Base-by-base conservation (phyloP, 2,329 filamentous ascomycete genomes). In the Ophiognomonia clavigignenti-juglandacearum region DNA sequence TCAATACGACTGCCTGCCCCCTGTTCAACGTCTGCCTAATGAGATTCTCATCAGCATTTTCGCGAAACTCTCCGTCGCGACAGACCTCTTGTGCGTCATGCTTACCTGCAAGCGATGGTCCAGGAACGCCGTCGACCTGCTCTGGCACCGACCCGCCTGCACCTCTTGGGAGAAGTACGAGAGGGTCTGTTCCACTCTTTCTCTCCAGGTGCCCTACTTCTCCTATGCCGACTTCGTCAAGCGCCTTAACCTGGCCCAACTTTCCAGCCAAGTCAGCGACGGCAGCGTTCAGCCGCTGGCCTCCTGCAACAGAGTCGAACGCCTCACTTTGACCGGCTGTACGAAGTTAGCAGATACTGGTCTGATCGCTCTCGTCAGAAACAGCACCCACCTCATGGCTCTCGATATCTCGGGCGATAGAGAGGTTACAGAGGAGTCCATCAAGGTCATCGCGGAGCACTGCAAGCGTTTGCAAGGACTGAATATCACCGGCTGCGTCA, bases 41-140 rank as follows among this genome's bases (percentile, higher is more conserved):
- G 93, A 98, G 73, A 86, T 98, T 52, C 82, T 97, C 62, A 96
- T 98, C 60, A 80, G 83, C 66, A 85, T 97, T 60, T 96, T 98
- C 67, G 77, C 87, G 29, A 93, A 90, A 65, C 79, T 98, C 48
- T 83, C 75, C 59, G 81, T 78, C 11, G 78, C 90, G 2, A 71
- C 74, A 37, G 92, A 98, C 61, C 77, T 96, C 57, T 78, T 89
- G 56, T 85, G 83, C 66, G 95, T 88, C 67, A 91, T 97, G 87
- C 74, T 93, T 54, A 91, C 96, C n/a, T 96, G 85, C 61, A 91
- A 90, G 66, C 82, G 85, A 53, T 98, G 93, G 93, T 87, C 93
- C 23, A 77, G 86, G 53, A 96, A 96, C 62, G 85, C 87, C 43
- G 93, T 97, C 56, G 92, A 93, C 54, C 78, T 96, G 55, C 76